Evolutionary conservation across 805 yeast species (phyloP).

Genomic region (Brettanomyces sp.): DNA sequence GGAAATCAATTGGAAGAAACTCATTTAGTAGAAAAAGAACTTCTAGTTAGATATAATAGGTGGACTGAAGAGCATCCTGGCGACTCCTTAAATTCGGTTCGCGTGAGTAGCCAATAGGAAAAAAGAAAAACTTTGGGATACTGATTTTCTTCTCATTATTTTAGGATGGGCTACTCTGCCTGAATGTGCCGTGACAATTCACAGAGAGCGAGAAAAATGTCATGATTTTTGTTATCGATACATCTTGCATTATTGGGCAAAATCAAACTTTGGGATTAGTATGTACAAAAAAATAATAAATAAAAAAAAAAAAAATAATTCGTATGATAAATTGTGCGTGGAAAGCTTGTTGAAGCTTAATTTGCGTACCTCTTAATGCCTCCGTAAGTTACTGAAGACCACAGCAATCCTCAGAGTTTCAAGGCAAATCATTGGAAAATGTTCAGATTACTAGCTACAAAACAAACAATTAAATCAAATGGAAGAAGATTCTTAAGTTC

Average conservation of each 20-base stretch:
- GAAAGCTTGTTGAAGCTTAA: constrained; percentile 2
- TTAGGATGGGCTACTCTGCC: no score
- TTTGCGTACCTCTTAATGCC: neutral
- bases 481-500: constrained; percentile 26
- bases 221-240: neutral
- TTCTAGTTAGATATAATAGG: constrained; percentile 16
- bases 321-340: no score
- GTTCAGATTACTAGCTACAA: constrained; percentile 35
- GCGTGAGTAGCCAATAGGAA: neutral
- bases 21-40: constrained; percentile 49
- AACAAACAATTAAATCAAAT: constrained; percentile 13
- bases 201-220: neutral
- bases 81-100: neutral
- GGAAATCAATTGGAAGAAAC: constrained; percentile 70
- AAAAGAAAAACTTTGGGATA: no score
- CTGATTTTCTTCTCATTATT: no score
- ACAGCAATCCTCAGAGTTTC: no score
- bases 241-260: no score
- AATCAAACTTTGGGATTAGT: neutral
- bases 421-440: constrained; percentile 16
- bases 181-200: neutral
- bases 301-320: neutral
- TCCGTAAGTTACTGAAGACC: no score
- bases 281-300: constrained; percentile 1
- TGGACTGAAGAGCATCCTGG: neutral